Evolutionary conservation across 345 rosid species (phyloP).

Genomic region (Excoecaria cochinchinensis): DNA sequence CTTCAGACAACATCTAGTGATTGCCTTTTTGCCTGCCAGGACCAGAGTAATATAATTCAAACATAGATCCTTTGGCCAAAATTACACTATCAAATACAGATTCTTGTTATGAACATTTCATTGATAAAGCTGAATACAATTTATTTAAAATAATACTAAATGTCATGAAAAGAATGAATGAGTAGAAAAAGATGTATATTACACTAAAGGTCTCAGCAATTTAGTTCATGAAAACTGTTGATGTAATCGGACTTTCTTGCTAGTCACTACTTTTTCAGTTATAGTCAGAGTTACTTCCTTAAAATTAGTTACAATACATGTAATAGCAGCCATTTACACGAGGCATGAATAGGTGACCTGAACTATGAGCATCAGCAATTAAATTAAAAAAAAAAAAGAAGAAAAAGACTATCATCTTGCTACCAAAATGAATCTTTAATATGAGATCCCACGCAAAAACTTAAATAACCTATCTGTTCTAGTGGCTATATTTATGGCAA

Average conservation of each 20-base stretch:
- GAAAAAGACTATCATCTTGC: neutral
- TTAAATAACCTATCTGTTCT: neutral
- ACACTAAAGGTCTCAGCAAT: neutral
- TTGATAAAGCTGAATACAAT: neutral
- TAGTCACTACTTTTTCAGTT: neutral
- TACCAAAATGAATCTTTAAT: neutral
- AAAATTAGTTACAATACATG: neutral
- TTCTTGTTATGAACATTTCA: neutral
- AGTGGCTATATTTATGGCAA: neutral
- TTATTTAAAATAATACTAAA: neutral
- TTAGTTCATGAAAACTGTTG: neutral
- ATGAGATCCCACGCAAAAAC: neutral
- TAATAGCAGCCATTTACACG: neutral
- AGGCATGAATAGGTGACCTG: neutral
- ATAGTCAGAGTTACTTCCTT: neutral
- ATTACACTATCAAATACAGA: neutral
- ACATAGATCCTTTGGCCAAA: neutral
- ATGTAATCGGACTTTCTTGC: neutral
- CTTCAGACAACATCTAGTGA: slow-evolving; percentile 7
- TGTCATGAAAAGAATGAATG: neutral
- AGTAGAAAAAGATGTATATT: neutral
- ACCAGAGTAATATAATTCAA: neutral
- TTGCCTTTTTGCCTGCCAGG: slow-evolving; percentile 16
- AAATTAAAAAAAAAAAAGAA: neutral
- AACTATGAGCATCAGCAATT: neutral